Evolutionary conservation across 2,329 filamentous ascomycete genomes (phyloP).

Genomic region (Cladosporium sp.): DNA sequence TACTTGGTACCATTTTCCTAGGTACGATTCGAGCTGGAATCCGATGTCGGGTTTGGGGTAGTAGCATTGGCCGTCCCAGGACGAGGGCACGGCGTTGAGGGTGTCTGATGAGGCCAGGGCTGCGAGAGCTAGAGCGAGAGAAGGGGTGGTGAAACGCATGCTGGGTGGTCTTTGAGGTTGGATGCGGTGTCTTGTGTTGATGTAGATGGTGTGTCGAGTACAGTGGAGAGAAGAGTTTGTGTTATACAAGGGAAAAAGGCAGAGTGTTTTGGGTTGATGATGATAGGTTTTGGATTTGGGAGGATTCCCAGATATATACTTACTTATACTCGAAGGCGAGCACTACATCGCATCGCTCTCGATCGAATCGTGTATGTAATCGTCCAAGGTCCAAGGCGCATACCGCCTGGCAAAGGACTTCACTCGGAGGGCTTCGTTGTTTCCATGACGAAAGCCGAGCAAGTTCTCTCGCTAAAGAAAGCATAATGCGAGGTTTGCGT

Average conservation of each 20-base stretch:
- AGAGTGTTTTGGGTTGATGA: too few species aligned
- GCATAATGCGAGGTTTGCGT: not conserved
- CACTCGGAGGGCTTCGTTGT: not conserved
- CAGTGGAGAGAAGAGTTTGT: not conserved
- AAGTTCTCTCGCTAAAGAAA: conserved; percentile 3
- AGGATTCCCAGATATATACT: too few species aligned
- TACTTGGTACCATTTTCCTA: conserved; percentile 23
- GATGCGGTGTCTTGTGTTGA: not conserved
- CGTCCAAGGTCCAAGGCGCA: too few species aligned
- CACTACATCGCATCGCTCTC: too few species aligned
- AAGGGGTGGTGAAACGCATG: conserved; percentile 5
- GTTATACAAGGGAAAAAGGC: too few species aligned
- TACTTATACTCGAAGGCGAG: too few species aligned
- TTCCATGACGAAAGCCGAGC: conserved; percentile 9
- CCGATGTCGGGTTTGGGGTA: conserved; percentile 19
- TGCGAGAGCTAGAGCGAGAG: conserved; percentile 4
- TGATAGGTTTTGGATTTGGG: too few species aligned
- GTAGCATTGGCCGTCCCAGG: conserved; percentile 21
- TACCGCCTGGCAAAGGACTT: not conserved
- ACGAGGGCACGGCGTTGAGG: conserved; percentile 13
- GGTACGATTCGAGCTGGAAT: conserved; percentile 19
- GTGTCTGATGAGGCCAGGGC: conserved; percentile 1
- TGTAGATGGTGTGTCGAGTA: not conserved
- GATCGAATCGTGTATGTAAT: not conserved
- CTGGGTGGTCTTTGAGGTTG: not conserved